These are phyloP conservation scores for Fusarium nanum DNA, from an alignment of 2,329 filamentous ascomycete genomes.

Conservation along the genomic window DNA sequence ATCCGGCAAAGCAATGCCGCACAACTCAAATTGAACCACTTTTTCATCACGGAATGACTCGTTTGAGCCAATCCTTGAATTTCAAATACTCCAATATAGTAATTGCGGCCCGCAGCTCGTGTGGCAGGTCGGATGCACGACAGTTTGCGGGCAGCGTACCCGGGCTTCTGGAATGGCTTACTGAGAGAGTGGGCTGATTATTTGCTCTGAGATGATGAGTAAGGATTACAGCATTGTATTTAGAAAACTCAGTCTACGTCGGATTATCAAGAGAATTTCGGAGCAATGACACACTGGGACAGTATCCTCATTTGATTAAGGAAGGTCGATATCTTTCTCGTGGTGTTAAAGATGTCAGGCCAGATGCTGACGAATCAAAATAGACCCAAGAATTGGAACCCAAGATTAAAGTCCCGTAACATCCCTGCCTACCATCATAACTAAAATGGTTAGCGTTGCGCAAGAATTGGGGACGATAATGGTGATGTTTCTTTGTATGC, in stretches of 20 bases:
- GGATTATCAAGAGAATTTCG: not conserved
- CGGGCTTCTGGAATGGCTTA: constrained; percentile 1
- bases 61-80: not conserved
- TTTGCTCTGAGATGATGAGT: not conserved
- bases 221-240: not conserved
- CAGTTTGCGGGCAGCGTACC: not conserved
- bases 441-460: constrained; percentile 3
- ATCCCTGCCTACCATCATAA: not conserved
- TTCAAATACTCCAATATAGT: constrained; percentile 1
- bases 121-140: not conserved
- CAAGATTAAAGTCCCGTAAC: not conserved
- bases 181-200: not conserved
- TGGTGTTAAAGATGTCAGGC: not conserved
- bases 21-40: constrained; percentile 6
- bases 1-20: not conserved
- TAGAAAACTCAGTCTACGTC: not conserved
- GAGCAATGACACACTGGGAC: not conserved
- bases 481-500: not conserved
- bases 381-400: not conserved
- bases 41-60: not conserved
- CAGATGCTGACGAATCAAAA: not conserved
- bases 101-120: not conserved
- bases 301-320: not conserved
- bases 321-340: not conserved
- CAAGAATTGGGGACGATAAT: not conserved